phyloP scores from a whole-genome alignment of 345 rosid genomes.

The Brassica juncea region DNA sequence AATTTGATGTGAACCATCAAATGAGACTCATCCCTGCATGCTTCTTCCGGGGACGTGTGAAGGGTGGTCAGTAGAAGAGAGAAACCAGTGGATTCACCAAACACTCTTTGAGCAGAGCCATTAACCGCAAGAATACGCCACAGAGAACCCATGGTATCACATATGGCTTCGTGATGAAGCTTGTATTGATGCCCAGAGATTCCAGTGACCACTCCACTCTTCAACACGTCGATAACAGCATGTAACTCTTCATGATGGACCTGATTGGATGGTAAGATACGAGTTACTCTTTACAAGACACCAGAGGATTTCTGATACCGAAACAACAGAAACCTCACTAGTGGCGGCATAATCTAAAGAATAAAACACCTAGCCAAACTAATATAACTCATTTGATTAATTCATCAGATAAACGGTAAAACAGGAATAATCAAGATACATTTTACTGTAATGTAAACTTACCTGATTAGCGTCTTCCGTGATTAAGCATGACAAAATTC shows the following conservation, averaged over 20 bases:
- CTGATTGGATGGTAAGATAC: conserved; percentile 45
- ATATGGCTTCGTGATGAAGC: conserved; percentile 86
- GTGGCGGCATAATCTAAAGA: conserved; percentile 2
- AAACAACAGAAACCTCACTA: conserved; percentile 5
- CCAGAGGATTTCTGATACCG: not conserved
- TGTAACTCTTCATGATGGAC: conserved; percentile 90
- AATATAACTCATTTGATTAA: not conserved
- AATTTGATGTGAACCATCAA: conserved; percentile 60
- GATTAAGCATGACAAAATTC: conserved; percentile 83
- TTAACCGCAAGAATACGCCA: conserved; percentile 94
- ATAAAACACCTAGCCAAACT: conserved; percentile 17
- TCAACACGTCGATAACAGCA: conserved; percentile 82
- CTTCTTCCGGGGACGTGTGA: conserved; percentile 79
- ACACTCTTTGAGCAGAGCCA: conserved; percentile 79
- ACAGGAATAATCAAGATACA: conserved; percentile 1
- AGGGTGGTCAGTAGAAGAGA: conserved; percentile 92
- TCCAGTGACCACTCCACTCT: conserved; percentile 96
- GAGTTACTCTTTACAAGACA: conserved; percentile 12
- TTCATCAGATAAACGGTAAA: conserved; percentile 19
- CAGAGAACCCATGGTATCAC: conserved; percentile 93
- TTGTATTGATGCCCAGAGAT: conserved; percentile 81
- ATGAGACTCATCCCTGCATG: conserved; percentile 55
- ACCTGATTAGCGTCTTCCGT: conserved; percentile 87
- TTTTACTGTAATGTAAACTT: conserved; percentile 5
- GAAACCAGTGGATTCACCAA: conserved; percentile 97